Conservation (phyloP, 139 green algal genomes). For the Eudorina sp. region DNA sequence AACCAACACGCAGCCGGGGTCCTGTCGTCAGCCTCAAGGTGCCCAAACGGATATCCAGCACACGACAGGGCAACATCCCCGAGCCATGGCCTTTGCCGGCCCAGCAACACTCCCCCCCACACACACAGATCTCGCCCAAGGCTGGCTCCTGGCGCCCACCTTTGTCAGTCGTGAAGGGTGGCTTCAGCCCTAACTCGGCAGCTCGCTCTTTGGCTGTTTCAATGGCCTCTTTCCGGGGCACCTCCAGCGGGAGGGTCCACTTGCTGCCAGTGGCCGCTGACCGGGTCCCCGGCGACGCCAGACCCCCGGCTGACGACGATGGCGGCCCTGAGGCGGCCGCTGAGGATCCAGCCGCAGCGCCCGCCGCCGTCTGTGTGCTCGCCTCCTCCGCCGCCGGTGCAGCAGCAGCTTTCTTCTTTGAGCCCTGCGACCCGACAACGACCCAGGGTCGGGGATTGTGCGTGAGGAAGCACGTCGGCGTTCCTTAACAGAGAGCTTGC, state of each 20-base stretch:
- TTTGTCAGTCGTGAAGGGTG: slow-evolving; percentile 11
- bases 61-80: too few relatives aligned
- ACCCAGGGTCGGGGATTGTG: too few relatives aligned
- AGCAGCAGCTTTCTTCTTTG: neutral
- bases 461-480: too few relatives aligned
- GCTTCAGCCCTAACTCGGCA: neutral
- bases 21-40: too few relatives aligned
- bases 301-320: neutral
- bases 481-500: too few relatives aligned
- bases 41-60: too few relatives aligned
- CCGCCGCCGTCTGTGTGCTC: neutral
- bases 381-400: neutral
- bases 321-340: neutral
- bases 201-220: neutral
- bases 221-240: neutral
- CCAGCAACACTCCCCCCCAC: too few relatives aligned
- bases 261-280: neutral
- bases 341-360: neutral
- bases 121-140: neutral
- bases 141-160: neutral
- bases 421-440: neutral
- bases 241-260: slow-evolving; percentile 1
- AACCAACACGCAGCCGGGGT: neutral
- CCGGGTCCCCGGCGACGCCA: neutral
- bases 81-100: too few relatives aligned